Evolutionary conservation across 192 early-diverging fungal species (phyloP).

Genomic region (Chytriomyces confervae): DNA sequence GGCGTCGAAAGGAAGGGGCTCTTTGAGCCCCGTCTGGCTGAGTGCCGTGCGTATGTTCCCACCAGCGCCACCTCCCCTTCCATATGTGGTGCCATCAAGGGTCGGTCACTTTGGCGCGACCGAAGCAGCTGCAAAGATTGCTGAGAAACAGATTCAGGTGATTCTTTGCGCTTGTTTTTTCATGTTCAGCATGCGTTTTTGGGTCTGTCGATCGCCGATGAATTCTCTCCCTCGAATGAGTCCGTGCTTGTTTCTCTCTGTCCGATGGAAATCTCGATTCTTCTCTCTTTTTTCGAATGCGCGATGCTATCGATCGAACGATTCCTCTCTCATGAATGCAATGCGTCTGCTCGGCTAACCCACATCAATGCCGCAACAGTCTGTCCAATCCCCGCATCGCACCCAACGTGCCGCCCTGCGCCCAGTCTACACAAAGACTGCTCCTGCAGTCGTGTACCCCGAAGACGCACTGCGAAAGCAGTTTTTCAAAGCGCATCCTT

Average conservation of each 20-base stretch:
- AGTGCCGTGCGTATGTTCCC: conserved; percentile 9
- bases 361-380: too few relatives aligned
- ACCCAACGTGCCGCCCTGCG: not conserved
- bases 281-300: too few relatives aligned
- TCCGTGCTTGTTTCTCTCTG: not conserved
- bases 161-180: not conserved
- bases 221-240: not conserved
- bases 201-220: too few relatives aligned
- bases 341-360: too few relatives aligned
- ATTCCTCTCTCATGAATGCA: too few relatives aligned
- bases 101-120: conserved; percentile 32
- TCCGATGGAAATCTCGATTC: too few relatives aligned
- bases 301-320: too few relatives aligned
- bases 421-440: conserved; percentile 14
- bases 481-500: conserved; percentile 94
- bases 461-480: conserved; percentile 84
- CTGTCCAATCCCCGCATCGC: not conserved
- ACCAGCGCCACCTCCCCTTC: conserved; percentile 18
- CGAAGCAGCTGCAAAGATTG: not conserved
- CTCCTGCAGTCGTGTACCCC: conserved; percentile 75
- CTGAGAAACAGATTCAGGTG: not conserved
- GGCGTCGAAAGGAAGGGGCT: too few relatives aligned
- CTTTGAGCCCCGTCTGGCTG: not conserved
- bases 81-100: conserved; percentile 20
- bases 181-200: not conserved